Evolutionary conservation across 1,284 basidiomycete species (phyloP).

Genomic region (Schizophyllum amplum): DNA sequence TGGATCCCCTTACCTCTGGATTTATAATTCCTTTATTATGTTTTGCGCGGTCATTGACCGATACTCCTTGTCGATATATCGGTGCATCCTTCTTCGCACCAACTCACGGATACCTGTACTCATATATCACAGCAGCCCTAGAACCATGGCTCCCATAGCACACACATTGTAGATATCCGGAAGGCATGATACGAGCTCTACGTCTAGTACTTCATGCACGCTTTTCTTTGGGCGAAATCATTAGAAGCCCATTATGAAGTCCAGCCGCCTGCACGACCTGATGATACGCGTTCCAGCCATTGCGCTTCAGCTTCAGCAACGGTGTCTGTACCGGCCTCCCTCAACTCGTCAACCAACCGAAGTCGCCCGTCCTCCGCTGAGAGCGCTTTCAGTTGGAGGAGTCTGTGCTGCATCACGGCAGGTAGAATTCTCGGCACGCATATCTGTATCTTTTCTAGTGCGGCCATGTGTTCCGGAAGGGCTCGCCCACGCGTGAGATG

Average conservation of each 20-base stretch:
- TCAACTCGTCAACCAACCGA: neutral
- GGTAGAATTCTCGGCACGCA: neutral
- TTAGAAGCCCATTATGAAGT: too few relatives aligned
- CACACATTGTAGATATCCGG: neutral
- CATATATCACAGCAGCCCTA: neutral
- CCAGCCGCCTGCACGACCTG: too few relatives aligned
- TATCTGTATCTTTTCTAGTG: neutral
- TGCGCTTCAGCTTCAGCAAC: neutral
- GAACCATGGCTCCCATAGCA: neutral
- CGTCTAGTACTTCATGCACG: too few relatives aligned
- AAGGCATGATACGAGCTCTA: neutral
- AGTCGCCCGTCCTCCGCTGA: neutral
- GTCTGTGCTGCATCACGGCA: neutral
- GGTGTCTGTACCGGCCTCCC: neutral
- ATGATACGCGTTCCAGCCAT: neutral
- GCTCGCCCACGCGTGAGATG: neutral
- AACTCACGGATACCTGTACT: neutral
- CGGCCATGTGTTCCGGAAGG: neutral
- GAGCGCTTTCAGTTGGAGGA: neutral
- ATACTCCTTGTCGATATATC: too few relatives aligned
- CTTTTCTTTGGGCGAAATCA: too few relatives aligned
- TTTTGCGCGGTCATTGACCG: neutral
- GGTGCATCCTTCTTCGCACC: too few relatives aligned
- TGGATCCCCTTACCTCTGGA: too few relatives aligned
- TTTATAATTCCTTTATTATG: neutral